These are phyloP conservation scores for Styphnolobium japonicum DNA, from an alignment of 306 rosid species.

Conservation along the genomic window DNA sequence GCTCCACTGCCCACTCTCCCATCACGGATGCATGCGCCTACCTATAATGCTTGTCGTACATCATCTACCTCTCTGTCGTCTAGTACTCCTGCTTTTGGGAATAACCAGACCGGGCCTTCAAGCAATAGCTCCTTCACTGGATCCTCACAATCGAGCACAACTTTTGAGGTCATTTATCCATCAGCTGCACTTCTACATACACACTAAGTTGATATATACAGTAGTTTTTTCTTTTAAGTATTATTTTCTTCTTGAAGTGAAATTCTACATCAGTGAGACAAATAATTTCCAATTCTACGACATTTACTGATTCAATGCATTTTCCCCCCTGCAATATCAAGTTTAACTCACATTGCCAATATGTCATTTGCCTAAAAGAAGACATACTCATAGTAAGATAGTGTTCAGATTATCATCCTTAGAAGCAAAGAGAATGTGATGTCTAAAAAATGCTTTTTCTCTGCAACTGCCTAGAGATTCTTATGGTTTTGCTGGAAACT, in stretches of 20 bases:
- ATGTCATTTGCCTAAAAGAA: too few relatives aligned
- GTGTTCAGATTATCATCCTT: too few relatives aligned
- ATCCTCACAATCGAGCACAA: slow-evolving; percentile 26
- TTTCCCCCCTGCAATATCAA: background rate
- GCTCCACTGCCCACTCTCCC: slow-evolving; percentile 34
- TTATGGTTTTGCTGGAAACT: background rate
- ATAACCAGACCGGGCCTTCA: background rate
- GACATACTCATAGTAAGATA: too few relatives aligned
- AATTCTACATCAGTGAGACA: background rate
- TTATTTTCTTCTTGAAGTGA: background rate
- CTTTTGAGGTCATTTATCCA: slow-evolving; percentile 14
- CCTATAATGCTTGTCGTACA: background rate
- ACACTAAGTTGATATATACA: background rate
- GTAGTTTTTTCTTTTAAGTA: background rate
- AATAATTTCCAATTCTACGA: background rate
- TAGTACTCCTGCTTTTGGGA: background rate
- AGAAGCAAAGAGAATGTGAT: too few relatives aligned
- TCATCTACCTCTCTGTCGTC: background rate
- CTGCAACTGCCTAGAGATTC: too few relatives aligned
- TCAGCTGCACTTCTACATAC: slow-evolving; percentile 50
- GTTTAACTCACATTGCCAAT: background rate
- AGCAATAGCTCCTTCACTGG: background rate
- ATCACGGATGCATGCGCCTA: background rate
- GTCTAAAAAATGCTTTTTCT: too few relatives aligned
- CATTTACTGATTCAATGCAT: background rate